These are phyloP conservation scores for Solanum lycopersicoides DNA, from an alignment of 257 asterid genomes.

Conservation along the genomic window DNA sequence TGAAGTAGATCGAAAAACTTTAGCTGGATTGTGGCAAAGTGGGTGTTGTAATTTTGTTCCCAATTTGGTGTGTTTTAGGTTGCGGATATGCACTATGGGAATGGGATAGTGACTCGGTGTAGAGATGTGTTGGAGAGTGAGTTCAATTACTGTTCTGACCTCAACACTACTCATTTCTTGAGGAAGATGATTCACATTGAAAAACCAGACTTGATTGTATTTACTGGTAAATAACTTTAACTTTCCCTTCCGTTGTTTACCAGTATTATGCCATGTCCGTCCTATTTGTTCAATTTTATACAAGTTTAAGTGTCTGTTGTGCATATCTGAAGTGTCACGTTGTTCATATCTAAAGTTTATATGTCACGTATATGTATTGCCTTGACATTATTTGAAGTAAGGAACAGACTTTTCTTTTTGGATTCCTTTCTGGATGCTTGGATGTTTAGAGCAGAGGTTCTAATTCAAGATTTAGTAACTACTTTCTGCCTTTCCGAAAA, in stretches of 20 bases:
- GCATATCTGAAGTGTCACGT: no score
- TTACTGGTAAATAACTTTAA: slow-evolving; percentile 50
- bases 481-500: not conserved
- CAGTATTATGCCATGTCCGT: no score
- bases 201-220: slow-evolving; percentile 88
- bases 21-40: not conserved
- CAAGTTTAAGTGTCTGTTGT: no score
- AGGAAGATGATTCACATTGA: slow-evolving; percentile 64
- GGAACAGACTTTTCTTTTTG: not conserved
- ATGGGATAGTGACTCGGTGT: slow-evolving; percentile 77
- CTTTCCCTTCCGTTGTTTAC: not conserved
- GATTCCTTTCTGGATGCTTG: not conserved
- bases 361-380: no score
- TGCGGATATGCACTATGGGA: slow-evolving; percentile 96
- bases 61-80: slow-evolving; percentile 34
- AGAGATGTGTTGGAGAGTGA: slow-evolving; percentile 71
- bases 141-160: slow-evolving; percentile 60
- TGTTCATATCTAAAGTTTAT: no score
- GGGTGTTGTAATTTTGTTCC: not conserved
- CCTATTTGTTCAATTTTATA: no score
- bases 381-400: not conserved
- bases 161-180: slow-evolving; percentile 68
- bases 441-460: not conserved
- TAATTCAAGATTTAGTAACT: not conserved
- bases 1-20: not conserved